Evolutionary conservation across 208 protist genomes (phyloP).

Genomic region (Trypanosoma rangeli): DNA sequence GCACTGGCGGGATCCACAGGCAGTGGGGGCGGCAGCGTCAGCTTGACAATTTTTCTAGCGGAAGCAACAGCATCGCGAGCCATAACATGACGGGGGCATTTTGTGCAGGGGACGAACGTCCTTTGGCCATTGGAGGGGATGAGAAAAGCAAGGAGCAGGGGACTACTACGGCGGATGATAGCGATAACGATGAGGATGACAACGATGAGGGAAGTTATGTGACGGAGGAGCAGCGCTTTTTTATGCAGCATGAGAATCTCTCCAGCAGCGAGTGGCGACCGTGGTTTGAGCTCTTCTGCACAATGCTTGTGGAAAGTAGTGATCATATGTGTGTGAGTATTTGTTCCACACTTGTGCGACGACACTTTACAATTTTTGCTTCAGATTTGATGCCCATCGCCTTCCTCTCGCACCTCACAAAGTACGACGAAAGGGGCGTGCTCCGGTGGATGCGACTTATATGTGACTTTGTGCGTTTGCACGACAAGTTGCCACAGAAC

Average conservation of each 20-base stretch:
- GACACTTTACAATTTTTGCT: constrained; percentile 65
- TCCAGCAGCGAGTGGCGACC: constrained; percentile 45
- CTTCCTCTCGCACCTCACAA: constrained; percentile 63
- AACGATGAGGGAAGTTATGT: constrained; percentile 13
- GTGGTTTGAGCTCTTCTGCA: constrained; percentile 75
- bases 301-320: constrained; percentile 56
- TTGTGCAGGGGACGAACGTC: background rate
- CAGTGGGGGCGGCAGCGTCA: background rate
- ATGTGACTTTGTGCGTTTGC: constrained; percentile 46
- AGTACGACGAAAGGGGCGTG: constrained; percentile 36
- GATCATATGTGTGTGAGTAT: constrained; percentile 50
- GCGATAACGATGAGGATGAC: constrained; percentile 16
- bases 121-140: background rate
- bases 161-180: background rate
- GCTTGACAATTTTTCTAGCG: constrained; percentile 1
- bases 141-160: background rate
- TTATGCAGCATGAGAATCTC: constrained; percentile 49
- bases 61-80: background rate
- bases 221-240: constrained; percentile 32
- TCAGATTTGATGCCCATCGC: constrained; percentile 72
- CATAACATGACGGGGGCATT: background rate
- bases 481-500: constrained; percentile 59
- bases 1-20: background rate
- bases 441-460: constrained; percentile 59
- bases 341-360: constrained; percentile 54